Evolutionary conservation across 176 grass and related monocot species (phyloP).

Genomic region (Musa schizocarpa): DNA sequence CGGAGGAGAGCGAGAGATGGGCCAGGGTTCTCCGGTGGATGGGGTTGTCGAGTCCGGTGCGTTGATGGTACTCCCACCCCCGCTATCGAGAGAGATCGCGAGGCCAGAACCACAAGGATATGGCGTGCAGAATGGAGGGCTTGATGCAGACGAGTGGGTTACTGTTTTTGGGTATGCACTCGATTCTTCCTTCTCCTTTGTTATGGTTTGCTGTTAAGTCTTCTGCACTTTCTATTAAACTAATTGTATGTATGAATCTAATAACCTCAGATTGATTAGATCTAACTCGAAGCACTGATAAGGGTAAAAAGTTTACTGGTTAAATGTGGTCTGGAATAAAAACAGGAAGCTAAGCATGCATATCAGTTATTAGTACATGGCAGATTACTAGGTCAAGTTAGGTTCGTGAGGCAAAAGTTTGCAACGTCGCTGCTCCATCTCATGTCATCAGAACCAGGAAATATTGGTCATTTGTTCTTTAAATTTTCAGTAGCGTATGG

Average conservation of each 20-base stretch:
- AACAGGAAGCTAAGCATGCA: too few relatives aligned
- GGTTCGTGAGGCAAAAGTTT: too few relatives aligned
- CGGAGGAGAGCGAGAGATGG: background rate
- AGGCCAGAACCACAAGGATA: background rate
- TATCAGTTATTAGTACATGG: too few relatives aligned
- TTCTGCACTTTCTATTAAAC: too few relatives aligned
- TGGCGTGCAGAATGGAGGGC: background rate
- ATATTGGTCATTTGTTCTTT: too few relatives aligned
- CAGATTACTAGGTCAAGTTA: too few relatives aligned
- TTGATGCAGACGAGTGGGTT: background rate
- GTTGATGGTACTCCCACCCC: conserved; percentile 1
- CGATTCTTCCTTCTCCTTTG: background rate
- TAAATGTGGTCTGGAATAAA: too few relatives aligned
- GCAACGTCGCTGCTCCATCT: too few relatives aligned
- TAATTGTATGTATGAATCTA: background rate
- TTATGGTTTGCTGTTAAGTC: background rate
- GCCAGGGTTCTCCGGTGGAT: background rate
- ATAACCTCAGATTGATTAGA: background rate
- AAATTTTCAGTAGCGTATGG: too few relatives aligned
- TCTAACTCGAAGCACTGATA: background rate
- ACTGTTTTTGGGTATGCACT: conserved; percentile 12
- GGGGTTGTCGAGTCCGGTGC: conserved; percentile 4
- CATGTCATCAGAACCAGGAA: too few relatives aligned
- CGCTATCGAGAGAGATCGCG: background rate
- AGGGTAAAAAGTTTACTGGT: too few relatives aligned